Base-by-base conservation (phyloP, 805 yeast species). In the Sugiyamaella americana region DNA sequence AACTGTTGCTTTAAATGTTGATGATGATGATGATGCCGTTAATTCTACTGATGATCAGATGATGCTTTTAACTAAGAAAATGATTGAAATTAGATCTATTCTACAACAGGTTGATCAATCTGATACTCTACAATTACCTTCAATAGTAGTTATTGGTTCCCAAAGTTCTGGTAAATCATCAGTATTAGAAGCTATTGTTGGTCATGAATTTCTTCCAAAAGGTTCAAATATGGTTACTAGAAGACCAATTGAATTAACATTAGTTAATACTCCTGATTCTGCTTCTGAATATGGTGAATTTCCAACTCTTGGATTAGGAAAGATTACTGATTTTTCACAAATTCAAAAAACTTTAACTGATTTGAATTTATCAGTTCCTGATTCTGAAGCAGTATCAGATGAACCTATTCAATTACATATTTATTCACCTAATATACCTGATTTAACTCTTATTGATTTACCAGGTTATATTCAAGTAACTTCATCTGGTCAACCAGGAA, bases 161-260 rank as follows among this genome's bases (percentile, higher is more conserved):
- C 99, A 93, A 69, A 85, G 95, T 5, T 86, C 96, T 37, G 99
- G 99, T 39, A 93, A 93, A 64, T 87, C 97, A 0, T 91, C 98
- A 1, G 98, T 93, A 1, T 73, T 93, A 41, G 98, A 93, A 64
- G 79, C 96, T 4, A 85, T 93, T 48, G 99, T 93, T 3, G 99
- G 99, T n/a, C 95, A 86, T 57, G 97, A 93, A 62, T 93, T 93
- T 56, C 69, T 93, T 48, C 99, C 99, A 30, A 93, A 93, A 65
- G 99, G 99, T 26, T 79, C 87, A 37, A 93, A 94, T 62, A 94
- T 93, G 98, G 98, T 94, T 29, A 93, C 99, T 0, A 78, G 98
- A 64, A 76, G 98, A 57, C 99, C 99, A 1, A 91, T 93, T 40
- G 99, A 93, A 67, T 73, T 93, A 53, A 94, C 98, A 0, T 71